These are phyloP conservation scores for Leccinum boreale DNA, from an alignment of 768 basidiomycete species.

Conservation along the genomic window DNA sequence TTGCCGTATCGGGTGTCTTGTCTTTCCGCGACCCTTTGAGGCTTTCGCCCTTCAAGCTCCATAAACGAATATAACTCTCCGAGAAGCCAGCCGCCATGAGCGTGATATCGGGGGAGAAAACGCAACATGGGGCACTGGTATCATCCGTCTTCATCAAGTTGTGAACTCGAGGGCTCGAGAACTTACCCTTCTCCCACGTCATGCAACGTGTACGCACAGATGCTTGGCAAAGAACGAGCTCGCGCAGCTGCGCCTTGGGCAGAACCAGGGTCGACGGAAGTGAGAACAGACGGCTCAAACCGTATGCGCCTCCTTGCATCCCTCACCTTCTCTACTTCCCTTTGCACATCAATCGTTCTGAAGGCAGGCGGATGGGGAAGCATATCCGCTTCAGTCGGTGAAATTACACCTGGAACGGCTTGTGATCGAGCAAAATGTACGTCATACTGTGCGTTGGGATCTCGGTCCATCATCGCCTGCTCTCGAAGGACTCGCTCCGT, in stretches of 20 bases:
- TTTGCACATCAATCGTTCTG: slow-evolving; percentile 80
- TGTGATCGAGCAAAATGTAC: slow-evolving; percentile 50
- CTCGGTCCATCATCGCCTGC: slow-evolving; percentile 72
- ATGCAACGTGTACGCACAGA: slow-evolving; percentile 93
- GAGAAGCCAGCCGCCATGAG: slow-evolving; percentile 93
- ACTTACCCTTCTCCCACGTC: slow-evolving; percentile 92
- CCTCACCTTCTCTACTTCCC: slow-evolving; percentile 85
- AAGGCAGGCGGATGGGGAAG: slow-evolving; percentile 81
- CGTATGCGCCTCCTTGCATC: slow-evolving; percentile 92
- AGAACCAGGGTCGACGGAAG: slow-evolving; percentile 54
- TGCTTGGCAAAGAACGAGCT: slow-evolving; percentile 78
- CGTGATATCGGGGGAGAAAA: slow-evolving; percentile 88
- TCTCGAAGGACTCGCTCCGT: slow-evolving; percentile 77
- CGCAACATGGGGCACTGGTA: slow-evolving; percentile 73
- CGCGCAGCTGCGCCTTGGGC: slow-evolving; percentile 52
- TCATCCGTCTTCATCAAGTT: slow-evolving; percentile 10
- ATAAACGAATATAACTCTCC: slow-evolving; percentile 92
- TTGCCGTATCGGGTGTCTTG: slow-evolving; percentile 60
- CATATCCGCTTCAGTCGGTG: slow-evolving; percentile 69
- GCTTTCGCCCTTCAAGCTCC: slow-evolving; percentile 93
- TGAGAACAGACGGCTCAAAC: slow-evolving; percentile 70
- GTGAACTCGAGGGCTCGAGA: neutral
- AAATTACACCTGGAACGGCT: slow-evolving; percentile 50
- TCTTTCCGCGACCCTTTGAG: slow-evolving; percentile 76
- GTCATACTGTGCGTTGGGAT: slow-evolving; percentile 66